These are phyloP conservation scores for Xanthoceras sorbifolium DNA, from an alignment of 345 rosid species.

Conservation along the genomic window DNA sequence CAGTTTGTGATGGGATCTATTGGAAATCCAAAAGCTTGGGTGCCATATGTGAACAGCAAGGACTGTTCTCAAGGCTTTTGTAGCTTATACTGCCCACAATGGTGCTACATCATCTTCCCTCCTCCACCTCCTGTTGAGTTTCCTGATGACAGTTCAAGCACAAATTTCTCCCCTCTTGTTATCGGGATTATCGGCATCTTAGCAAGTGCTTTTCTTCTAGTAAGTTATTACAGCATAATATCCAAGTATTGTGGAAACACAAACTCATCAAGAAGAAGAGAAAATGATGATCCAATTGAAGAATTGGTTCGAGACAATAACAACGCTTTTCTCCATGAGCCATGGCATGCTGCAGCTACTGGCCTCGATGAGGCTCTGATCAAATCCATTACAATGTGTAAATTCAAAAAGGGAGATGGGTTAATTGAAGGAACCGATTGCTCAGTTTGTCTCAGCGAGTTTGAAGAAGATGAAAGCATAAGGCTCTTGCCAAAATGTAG, in stretches of 20 bases:
- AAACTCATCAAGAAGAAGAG: conserved; percentile 33
- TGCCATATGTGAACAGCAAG: conserved; percentile 53
- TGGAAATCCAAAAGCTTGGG: conserved; percentile 48
- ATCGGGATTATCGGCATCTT: conserved; percentile 76
- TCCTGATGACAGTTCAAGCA: conserved; percentile 45
- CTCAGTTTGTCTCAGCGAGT: conserved; percentile 88
- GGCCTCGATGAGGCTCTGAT: conserved; percentile 84
- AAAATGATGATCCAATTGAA: conserved; percentile 29
- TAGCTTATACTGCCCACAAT: conserved; percentile 74
- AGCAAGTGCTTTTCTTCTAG: conserved; percentile 78
- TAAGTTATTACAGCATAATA: conserved; percentile 71
- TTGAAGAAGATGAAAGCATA: conserved; percentile 66
- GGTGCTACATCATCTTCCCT: conserved; percentile 74
- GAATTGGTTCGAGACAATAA: conserved; percentile 37
- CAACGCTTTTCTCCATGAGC: conserved; percentile 51
- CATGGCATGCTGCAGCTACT: conserved; percentile 45
- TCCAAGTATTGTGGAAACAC: conserved; percentile 59
- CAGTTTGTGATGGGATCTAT: conserved; percentile 32
- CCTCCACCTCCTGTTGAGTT: conserved; percentile 57
- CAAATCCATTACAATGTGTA: conserved; percentile 62
- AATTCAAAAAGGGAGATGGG: conserved; percentile 58
- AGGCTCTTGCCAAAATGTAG: conserved; percentile 87
- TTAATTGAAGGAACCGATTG: conserved; percentile 69
- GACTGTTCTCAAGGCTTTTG: conserved; percentile 84
- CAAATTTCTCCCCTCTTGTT: conserved; percentile 76